Percentiles rank a stretch among this genome's conserved stretches.
phyloP scores from a whole-genome alignment of 1,284 basidiomycete species.

The Grifola frondosa region DNA sequence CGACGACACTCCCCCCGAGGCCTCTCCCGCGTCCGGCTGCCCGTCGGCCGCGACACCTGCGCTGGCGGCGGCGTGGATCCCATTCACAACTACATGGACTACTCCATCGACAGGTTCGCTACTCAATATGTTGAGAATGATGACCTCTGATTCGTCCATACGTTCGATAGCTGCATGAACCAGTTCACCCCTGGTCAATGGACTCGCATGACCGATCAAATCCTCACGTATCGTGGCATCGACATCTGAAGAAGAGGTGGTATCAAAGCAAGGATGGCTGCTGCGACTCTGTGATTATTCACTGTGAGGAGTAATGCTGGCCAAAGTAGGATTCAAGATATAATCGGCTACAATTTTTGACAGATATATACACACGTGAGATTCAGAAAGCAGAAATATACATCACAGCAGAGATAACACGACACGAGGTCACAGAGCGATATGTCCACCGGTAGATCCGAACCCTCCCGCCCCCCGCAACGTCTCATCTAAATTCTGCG shows the following conservation, averaged over 20 bases:
- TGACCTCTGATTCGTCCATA: too few species aligned
- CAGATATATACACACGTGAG: neutral
- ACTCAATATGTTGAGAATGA: too few species aligned
- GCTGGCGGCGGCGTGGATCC: conserved; percentile 35
- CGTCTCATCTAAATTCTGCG: conserved; percentile 80
- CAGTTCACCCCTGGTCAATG: conserved; percentile 49
- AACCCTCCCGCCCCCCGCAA: conserved; percentile 87
- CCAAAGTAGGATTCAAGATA: neutral
- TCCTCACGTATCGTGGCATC: conserved; percentile 48
- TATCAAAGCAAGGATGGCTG: too few species aligned
- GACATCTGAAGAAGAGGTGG: conserved; percentile 11
- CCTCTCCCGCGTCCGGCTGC: conserved; percentile 44
- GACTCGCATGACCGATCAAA: conserved; percentile 40
- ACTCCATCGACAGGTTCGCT: conserved; percentile 25
- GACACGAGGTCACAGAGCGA: conserved; percentile 33
- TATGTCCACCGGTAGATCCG: conserved; percentile 91
- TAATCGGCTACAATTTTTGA: neutral
- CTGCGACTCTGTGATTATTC: too few species aligned
- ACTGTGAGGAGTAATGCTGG: too few species aligned
- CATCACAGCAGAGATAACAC: too few species aligned
- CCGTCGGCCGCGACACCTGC: conserved; percentile 49
- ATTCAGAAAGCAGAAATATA: too few species aligned
- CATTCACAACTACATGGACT: conserved; percentile 41
- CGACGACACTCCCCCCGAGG: conserved; percentile 50
- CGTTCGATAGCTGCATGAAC: conserved; percentile 42